phyloP scores from a whole-genome alignment of 192 early-diverging fungal genomes.

The Backusella parvicylindrica region DNA sequence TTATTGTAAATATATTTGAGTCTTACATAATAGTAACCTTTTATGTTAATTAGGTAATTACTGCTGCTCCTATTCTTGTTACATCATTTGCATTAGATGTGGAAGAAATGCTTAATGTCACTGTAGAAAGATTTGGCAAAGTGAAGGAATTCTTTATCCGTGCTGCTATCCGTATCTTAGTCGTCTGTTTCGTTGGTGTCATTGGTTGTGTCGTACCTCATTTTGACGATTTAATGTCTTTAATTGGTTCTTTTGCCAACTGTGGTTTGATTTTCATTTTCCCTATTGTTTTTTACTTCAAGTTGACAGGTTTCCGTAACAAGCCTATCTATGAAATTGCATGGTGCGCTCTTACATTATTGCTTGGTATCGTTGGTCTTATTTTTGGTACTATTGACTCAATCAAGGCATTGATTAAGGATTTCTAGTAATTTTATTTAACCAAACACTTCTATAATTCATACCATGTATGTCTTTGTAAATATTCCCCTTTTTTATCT shows the following conservation, averaged over 20 bases:
- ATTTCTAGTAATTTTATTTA: slow-evolving; percentile 29
- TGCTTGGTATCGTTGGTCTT: slow-evolving; percentile 63
- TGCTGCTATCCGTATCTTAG: slow-evolving; percentile 46
- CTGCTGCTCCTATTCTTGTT: slow-evolving; percentile 75
- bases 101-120: slow-evolving; percentile 66
- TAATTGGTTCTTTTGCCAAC: slow-evolving; percentile 76
- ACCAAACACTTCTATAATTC: neutral
- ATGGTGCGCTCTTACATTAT: slow-evolving; percentile 51
- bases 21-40: too few species aligned
- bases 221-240: slow-evolving; percentile 75
- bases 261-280: slow-evolving; percentile 80
- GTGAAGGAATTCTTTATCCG: slow-evolving; percentile 55
- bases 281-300: slow-evolving; percentile 75
- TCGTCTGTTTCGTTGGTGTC: slow-evolving; percentile 52
- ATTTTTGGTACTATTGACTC: slow-evolving; percentile 66
- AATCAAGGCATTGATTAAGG: slow-evolving; percentile 38
- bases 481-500: neutral
- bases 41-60: slow-evolving; percentile 30
- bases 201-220: slow-evolving; percentile 70
- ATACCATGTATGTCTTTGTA: neutral
- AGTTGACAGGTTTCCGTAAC: slow-evolving; percentile 58
- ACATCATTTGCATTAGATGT: slow-evolving; percentile 73
- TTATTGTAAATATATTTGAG: too few species aligned
- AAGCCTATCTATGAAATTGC: slow-evolving; percentile 40
- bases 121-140: slow-evolving; percentile 47